Evolutionary conservation across 495 filamentous ascomycete genomes (phyloP).

Genomic region (Jackrogersella multiformis): DNA sequence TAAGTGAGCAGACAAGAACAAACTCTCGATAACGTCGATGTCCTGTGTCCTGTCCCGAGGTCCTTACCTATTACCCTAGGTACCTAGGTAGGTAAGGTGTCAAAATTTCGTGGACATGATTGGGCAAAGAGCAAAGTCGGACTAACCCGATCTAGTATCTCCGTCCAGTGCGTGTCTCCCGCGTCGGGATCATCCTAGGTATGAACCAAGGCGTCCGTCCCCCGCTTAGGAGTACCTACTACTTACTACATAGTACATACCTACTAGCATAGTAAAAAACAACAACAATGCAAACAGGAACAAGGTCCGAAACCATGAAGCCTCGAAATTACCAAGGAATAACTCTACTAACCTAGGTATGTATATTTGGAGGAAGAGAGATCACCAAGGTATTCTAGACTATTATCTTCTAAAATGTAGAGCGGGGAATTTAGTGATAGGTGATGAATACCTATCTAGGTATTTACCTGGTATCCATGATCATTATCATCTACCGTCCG

Average conservation of each 20-base stretch:
- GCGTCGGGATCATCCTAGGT: not conserved
- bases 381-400: not conserved
- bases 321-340: too few relatives aligned
- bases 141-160: constrained; percentile 31
- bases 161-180: not conserved
- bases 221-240: not conserved
- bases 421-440: not conserved
- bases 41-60: not conserved
- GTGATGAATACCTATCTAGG: not conserved
- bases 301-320: constrained; percentile 4
- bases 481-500: too few relatives aligned
- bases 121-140: constrained; percentile 11
- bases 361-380: not conserved
- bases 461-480: too few relatives aligned
- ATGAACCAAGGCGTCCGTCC: not conserved
- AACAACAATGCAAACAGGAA: constrained; percentile 5
- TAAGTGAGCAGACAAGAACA: not conserved
- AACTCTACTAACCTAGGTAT: too few relatives aligned
- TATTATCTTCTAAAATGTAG: not conserved
- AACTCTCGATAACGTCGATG: not conserved
- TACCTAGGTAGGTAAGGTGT: too few relatives aligned
- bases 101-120: not conserved
- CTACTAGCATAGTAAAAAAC: too few relatives aligned
- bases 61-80: too few relatives aligned
- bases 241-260: too few relatives aligned